Evolutionary conservation across 1,284 basidiomycete genomes (phyloP).

Genomic region (Polyporus tsugae): DNA sequence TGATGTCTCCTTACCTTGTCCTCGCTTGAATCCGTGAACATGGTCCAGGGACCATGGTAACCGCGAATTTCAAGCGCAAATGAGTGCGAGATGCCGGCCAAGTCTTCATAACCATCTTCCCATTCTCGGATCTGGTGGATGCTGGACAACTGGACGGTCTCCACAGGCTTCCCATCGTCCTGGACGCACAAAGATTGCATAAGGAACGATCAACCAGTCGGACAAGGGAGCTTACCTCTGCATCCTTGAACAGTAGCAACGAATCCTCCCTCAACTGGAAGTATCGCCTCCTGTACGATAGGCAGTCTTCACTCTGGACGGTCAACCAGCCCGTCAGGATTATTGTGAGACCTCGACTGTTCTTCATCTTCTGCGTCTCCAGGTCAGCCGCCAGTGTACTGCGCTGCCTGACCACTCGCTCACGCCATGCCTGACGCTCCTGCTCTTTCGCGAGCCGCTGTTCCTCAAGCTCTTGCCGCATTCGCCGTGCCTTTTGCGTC

Average conservation of each 20-base stretch:
- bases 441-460: constrained; percentile 50
- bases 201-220: constrained; percentile 14
- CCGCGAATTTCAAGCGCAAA: constrained; percentile 72
- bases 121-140: constrained; percentile 66
- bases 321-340: constrained; percentile 69
- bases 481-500: constrained; percentile 60
- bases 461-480: constrained; percentile 60
- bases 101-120: constrained; percentile 76
- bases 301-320: constrained; percentile 61
- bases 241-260: constrained; percentile 62
- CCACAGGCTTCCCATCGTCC: constrained; percentile 50
- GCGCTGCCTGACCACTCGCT: constrained; percentile 53
- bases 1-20: constrained; percentile 61
- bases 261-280: constrained; percentile 62
- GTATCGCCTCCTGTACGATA: constrained; percentile 73
- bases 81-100: constrained; percentile 73
- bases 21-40: constrained; percentile 72
- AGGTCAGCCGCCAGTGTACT: constrained; percentile 45
- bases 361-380: constrained; percentile 26
- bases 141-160: constrained; percentile 57
- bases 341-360: constrained; percentile 41
- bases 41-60: constrained; percentile 56
- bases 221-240: constrained; percentile 53
- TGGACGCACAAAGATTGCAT: constrained; percentile 21
- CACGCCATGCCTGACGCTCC: constrained; percentile 53